Conservation (phyloP, 768 basidiomycete genomes). For the Boletus sp. region DNA sequence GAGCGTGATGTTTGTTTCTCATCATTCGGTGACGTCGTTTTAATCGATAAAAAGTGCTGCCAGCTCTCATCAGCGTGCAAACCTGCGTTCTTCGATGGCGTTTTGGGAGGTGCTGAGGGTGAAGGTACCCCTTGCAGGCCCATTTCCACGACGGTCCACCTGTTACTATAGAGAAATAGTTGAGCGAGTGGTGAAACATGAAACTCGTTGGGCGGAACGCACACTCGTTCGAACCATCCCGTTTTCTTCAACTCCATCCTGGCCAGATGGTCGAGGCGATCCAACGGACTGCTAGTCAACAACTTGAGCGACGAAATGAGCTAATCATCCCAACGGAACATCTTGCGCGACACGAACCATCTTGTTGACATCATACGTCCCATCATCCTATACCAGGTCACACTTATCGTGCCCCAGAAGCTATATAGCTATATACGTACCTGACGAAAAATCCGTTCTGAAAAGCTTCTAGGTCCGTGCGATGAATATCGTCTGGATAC, state of each 20-base stretch:
- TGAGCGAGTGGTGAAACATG: not conserved
- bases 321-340: not conserved
- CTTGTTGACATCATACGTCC: constrained; percentile 20
- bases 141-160: constrained; percentile 27
- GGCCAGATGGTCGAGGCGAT: constrained; percentile 29
- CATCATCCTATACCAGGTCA: constrained; percentile 15
- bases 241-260: constrained; percentile 30
- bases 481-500: not conserved
- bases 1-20: not conserved
- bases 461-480: constrained; percentile 1
- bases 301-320: constrained; percentile 19
- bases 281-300: constrained; percentile 25
- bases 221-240: constrained; percentile 33
- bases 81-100: not conserved
- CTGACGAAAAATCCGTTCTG: constrained; percentile 7
- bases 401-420: not conserved
- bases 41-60: not conserved
- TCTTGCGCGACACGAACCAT: constrained; percentile 21
- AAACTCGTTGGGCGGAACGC: not conserved
- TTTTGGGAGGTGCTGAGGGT: constrained; percentile 11
- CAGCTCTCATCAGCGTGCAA: not conserved
- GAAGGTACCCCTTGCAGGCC: constrained; percentile 14
- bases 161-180: constrained; percentile 20
- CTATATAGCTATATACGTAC: constrained; percentile 4
- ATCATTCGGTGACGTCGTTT: not conserved